Conservation (phyloP, 129 eudicot genomes). For the Escallonia rubra region DNA sequence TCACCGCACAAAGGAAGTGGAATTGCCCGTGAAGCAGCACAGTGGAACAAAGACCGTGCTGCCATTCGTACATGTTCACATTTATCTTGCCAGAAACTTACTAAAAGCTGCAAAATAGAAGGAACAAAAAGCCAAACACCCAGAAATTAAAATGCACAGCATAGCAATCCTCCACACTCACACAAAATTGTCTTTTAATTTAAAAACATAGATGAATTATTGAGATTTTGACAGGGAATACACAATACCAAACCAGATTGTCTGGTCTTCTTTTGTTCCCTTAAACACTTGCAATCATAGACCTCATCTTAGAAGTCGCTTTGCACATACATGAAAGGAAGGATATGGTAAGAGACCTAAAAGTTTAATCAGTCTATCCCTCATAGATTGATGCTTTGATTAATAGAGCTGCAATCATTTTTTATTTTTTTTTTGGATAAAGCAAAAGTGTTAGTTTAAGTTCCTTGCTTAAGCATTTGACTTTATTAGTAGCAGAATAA, state of each 20-base stretch:
- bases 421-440: no score
- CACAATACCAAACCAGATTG: neutral
- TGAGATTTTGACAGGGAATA: neutral
- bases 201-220: no score
- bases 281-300: neutral
- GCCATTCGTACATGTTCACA: constrained; percentile 95
- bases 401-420: no score
- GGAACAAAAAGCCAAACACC: neutral
- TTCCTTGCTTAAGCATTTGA: no score
- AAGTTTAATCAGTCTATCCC: no score
- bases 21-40: constrained; percentile 95
- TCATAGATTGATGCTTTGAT: no score
- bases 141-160: neutral
- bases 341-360: no score
- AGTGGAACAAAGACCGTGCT: constrained; percentile 92
- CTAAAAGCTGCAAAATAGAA: constrained; percentile 57
- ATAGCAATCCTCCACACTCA: no score
- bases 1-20: constrained; percentile 59
- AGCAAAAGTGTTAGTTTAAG: no score
- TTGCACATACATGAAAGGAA: no score
- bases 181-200: no score
- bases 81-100: constrained; percentile 95
- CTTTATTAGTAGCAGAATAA: no score
- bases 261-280: neutral
- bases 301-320: neutral